phyloP scores from a whole-genome alignment of 805 yeast genomes.

The Cyberlindnera nakhonratchasimensis region DNA sequence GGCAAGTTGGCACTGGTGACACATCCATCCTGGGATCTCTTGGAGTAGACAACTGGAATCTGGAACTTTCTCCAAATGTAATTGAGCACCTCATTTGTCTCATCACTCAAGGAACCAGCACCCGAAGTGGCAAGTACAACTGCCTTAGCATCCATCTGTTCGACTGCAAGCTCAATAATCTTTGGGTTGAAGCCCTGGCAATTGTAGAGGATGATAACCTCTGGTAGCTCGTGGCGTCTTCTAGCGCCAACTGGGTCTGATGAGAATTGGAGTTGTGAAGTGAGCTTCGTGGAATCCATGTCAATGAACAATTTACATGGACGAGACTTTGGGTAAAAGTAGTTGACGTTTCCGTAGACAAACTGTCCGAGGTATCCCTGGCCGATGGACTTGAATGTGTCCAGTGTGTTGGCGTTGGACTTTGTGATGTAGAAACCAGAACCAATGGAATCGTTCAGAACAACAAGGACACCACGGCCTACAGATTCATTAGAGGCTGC shows the following conservation, averaged over 20 bases:
- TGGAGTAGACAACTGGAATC: constrained; percentile 60
- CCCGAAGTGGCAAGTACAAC: constrained; percentile 68
- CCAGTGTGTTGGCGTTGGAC: constrained; percentile 65
- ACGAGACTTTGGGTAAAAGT: constrained; percentile 58
- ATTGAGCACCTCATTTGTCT: constrained; percentile 43
- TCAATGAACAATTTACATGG: constrained; percentile 44
- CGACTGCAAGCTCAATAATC: constrained; percentile 44
- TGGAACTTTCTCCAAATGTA: constrained; percentile 36
- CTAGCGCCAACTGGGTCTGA: constrained; percentile 23
- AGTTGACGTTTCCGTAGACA: constrained; percentile 62
- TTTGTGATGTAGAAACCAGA: constrained; percentile 70
- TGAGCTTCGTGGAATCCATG: constrained; percentile 29
- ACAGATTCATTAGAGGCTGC: constrained; percentile 50
- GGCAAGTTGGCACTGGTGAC: constrained; percentile 42
- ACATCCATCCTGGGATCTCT: constrained; percentile 69
- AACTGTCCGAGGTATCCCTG: constrained; percentile 71
- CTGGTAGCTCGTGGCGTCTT: constrained; percentile 32
- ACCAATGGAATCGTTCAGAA: constrained; percentile 64
- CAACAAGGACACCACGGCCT: constrained; percentile 60
- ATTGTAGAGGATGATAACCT: constrained; percentile 55
- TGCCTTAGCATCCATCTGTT: constrained; percentile 46
- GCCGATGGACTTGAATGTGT: constrained; percentile 63
- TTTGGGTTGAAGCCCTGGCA: constrained; percentile 57
- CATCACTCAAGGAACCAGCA: constrained; percentile 59
- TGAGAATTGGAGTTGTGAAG: constrained; percentile 22